Base-by-base conservation (phyloP, 1,139 yeast genomes). In the Pichia sp. region DNA sequence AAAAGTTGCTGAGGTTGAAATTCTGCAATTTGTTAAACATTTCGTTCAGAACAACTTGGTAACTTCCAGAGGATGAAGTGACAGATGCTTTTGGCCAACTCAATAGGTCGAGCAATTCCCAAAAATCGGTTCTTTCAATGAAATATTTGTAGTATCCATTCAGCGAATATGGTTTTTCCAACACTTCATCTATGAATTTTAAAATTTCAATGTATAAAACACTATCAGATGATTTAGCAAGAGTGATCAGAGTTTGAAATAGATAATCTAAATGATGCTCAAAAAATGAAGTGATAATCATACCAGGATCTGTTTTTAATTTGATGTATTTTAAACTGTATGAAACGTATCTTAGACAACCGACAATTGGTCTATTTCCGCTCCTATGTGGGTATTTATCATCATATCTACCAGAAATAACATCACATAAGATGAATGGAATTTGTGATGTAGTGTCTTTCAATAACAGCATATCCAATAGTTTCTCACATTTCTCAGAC, bases 401-500 rank as follows among this genome's bases (percentile, higher is more conserved):
- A 24, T 44, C 21, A 27, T 17, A 38, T 34, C 61, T 57, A 24
- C 61, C 62, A 19, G 66, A 62, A 17, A 75, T 59, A 21, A 76
- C 67, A 31, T 69, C 67, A 49, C 72, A 66, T n/a, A 76, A 54
- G 4, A 63, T 59, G 1, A 59, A 52, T 14, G 74, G 61, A 0
- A 75, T 64, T 15, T 67, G 65, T 0, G 72, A 68, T 17, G 71
- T 55, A 28, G 66, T 69, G 15, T 52, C 40, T 32, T 71, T 65
- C 19, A 62, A 56, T 15, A 73, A 57, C 33, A 79, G 53, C 33
- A 67, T 67, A 21, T 54, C 56, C 14, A 75, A 58, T 2, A 51
- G 27, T 11, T 14, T 14, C 3, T 45, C 40, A 46, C 49, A 46
- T 21, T 39, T 32, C 4, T 24, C 45, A 12, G 36, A 35, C 9